Percentiles rank a stretch among this genome's conserved stretches.
Conservation (phyloP, 2,329 filamentous ascomycete genomes). For the Aspergillus sp. region DNA sequence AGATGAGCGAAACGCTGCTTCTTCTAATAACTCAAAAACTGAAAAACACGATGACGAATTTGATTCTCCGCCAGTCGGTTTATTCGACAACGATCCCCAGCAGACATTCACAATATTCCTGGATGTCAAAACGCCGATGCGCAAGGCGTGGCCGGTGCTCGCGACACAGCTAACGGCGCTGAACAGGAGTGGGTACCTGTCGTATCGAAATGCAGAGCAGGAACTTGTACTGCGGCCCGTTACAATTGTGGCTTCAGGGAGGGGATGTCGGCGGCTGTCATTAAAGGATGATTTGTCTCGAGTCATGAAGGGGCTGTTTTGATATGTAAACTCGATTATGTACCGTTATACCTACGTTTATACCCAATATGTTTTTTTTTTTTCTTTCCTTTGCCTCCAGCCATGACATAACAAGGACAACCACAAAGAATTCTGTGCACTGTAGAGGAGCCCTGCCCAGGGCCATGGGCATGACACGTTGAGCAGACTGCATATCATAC, state of each 20-base stretch:
- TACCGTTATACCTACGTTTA: background rate
- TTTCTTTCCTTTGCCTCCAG: background rate
- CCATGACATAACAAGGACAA: background rate
- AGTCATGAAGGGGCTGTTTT: background rate
- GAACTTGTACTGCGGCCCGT: constrained; percentile 22
- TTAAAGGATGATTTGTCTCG: constrained; percentile 1
- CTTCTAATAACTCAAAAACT: background rate
- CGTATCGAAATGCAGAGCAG: constrained; percentile 21
- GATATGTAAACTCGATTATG: background rate
- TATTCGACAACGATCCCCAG: constrained; percentile 12
- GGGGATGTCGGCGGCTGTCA: background rate
- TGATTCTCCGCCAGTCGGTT: background rate
- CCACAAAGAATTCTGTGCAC: no score
- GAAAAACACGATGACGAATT: background rate
- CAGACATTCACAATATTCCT: constrained; percentile 26
- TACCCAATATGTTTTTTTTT: background rate
- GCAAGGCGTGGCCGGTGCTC: constrained; percentile 19
- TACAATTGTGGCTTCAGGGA: constrained; percentile 25
- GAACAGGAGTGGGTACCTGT: constrained; percentile 22
- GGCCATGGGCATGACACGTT: constrained; percentile 13
- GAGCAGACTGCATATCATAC: constrained; percentile 11
- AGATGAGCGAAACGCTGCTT: constrained; percentile 11
- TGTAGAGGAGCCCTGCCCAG: background rate
- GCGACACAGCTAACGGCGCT: constrained; percentile 20
- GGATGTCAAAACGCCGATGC: constrained; percentile 21